These are phyloP conservation scores for Alternaria ventricosa DNA, from an alignment of 2,329 filamentous ascomycete species.

Conservation along the genomic window DNA sequence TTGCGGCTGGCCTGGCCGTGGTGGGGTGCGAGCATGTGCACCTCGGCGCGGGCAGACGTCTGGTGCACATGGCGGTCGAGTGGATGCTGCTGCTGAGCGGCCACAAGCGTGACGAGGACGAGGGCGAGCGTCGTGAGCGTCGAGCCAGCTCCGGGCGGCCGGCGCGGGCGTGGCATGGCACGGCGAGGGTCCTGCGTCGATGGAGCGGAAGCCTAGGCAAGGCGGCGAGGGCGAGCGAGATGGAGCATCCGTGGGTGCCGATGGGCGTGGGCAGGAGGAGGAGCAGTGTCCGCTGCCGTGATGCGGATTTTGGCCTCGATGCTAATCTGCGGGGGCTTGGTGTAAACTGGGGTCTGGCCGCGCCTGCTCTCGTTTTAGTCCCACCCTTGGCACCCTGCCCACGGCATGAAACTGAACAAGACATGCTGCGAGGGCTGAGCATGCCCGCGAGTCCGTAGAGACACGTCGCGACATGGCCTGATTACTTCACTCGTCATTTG, in stretches of 20 bases:
- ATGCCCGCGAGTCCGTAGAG: neutral
- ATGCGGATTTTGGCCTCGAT: conserved; percentile 25
- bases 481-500: neutral
- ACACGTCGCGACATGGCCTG: neutral
- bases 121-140: conserved; percentile 46
- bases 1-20: conserved; percentile 14
- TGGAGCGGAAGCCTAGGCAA: conserved; percentile 38
- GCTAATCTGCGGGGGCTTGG: conserved; percentile 34
- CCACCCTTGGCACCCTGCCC: neutral
- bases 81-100: conserved; percentile 53
- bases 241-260: conserved; percentile 40
- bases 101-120: conserved; percentile 46
- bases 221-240: conserved; percentile 37
- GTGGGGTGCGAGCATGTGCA: conserved; percentile 19
- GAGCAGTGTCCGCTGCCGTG: conserved; percentile 4
- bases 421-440: neutral
- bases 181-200: conserved; percentile 36
- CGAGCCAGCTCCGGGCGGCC: conserved; percentile 49
- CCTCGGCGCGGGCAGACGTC: conserved; percentile 36
- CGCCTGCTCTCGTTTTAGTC: conserved; percentile 25
- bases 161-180: conserved; percentile 49
- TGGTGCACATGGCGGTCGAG: conserved; percentile 31
- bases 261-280: conserved; percentile 20
- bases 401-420: conserved; percentile 8
- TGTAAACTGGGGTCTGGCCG: conserved; percentile 19